phyloP scores from a whole-genome alignment of 371 early-diverging fungal species.

The Encephalitozoon cuniculi region DNA sequence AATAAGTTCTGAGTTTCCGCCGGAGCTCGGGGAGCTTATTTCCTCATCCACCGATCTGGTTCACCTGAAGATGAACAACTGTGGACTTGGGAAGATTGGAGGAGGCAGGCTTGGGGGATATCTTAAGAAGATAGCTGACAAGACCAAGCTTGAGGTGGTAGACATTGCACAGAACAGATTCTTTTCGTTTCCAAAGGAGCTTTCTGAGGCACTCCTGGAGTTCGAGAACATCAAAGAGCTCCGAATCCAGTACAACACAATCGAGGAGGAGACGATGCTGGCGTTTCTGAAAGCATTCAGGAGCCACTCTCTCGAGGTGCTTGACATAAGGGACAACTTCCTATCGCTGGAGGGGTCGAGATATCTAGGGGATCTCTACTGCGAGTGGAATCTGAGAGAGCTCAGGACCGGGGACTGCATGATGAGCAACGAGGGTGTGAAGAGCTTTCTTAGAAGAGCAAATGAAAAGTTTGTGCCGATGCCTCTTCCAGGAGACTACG shows the following conservation, averaged over 20 bases:
- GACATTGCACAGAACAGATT: constrained; percentile 60
- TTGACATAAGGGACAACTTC: constrained; percentile 61
- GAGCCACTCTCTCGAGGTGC: constrained; percentile 38
- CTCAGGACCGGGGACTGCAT: constrained; percentile 55
- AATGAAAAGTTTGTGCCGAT: constrained; percentile 1
- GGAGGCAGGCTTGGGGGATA: constrained; percentile 41
- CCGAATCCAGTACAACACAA: constrained; percentile 58
- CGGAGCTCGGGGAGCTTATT: constrained; percentile 53
- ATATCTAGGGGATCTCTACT: constrained; percentile 43
- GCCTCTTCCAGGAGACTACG: constrained; percentile 39
- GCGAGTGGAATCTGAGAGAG: constrained; percentile 45
- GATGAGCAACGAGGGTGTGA: constrained; percentile 49
- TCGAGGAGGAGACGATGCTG: constrained; percentile 51
- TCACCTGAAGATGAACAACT: constrained; percentile 57
- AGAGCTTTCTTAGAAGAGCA: constrained; percentile 39
- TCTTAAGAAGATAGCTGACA: constrained; percentile 41
- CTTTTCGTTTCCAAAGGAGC: constrained; percentile 41
- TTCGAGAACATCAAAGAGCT: constrained; percentile 53
- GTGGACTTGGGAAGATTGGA: constrained; percentile 60
- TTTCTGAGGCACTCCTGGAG: constrained; percentile 43
- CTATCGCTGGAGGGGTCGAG: constrained; percentile 49
- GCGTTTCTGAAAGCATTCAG: constrained; percentile 36
- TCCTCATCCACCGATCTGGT: constrained; percentile 33
- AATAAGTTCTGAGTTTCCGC: constrained; percentile 55
- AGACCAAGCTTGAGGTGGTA: constrained; percentile 48